Conservation (phyloP, 768 basidiomycete genomes). For the Termitomyces sp. region DNA sequence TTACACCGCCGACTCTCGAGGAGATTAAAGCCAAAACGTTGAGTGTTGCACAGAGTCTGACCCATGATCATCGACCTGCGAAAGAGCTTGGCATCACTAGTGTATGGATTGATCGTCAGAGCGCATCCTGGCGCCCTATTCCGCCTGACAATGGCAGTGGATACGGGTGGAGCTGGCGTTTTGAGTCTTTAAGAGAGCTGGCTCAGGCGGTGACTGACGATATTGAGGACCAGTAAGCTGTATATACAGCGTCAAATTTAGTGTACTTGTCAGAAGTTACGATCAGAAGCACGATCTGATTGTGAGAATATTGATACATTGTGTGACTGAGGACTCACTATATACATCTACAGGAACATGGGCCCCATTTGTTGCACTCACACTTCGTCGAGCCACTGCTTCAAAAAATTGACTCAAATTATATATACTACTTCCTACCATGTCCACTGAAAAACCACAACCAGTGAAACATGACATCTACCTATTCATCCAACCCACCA, state of each 20-base stretch:
- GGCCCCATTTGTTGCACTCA: no score
- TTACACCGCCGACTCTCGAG: constrained; percentile 20
- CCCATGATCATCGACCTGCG: constrained; percentile 66
- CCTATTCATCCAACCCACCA: no score
- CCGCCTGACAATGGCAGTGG: constrained; percentile 23
- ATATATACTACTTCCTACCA: no score
- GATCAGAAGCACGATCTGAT: no score
- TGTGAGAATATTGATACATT: no score
- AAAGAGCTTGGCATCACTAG: constrained; percentile 50
- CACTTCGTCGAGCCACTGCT: no score
- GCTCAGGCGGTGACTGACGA: constrained; percentile 55
- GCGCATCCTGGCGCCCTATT: constrained; percentile 38
- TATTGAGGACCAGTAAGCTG: neutral
- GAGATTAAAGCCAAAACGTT: constrained; percentile 48
- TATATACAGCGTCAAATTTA: neutral
- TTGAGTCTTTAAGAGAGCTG: constrained; percentile 58
- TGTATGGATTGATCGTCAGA: constrained; percentile 65
- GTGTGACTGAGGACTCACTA: no score
- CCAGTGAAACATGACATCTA: no score
- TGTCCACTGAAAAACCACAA: no score
- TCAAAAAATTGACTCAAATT: no score
- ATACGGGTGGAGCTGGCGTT: constrained; percentile 47
- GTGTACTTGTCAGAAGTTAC: constrained; percentile 12
- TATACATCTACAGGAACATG: no score
- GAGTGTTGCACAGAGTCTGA: constrained; percentile 64